These are phyloP conservation scores for Komagataella mondaviorum DNA, from an alignment of 805 yeast genomes.

Conservation along the genomic window DNA sequence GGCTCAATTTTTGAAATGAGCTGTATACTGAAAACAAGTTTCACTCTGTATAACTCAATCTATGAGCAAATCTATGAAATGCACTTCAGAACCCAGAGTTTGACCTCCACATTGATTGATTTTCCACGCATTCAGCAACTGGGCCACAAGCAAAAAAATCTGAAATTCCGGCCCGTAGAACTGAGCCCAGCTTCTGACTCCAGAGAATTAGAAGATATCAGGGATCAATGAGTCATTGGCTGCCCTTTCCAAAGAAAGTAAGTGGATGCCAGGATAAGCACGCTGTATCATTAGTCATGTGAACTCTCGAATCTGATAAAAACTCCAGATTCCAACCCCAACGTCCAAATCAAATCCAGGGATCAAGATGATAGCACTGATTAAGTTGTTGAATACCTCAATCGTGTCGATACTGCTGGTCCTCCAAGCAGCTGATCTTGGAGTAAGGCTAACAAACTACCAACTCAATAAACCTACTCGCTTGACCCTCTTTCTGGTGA, in stretches of 20 bases:
- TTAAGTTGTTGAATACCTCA: neutral
- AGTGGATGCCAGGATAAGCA: neutral
- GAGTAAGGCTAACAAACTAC: neutral
- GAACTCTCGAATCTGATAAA: neutral
- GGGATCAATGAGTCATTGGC: neutral
- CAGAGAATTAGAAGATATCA: neutral
- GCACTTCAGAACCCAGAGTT: neutral
- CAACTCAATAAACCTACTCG: neutral
- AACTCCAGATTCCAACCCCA: neutral
- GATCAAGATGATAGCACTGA: neutral
- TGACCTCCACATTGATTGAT: neutral
- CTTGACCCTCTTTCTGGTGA: neutral
- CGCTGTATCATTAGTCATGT: neutral
- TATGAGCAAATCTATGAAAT: neutral
- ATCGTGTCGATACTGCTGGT: neutral
- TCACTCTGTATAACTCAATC: neutral
- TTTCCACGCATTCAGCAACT: neutral
- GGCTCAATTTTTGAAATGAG: neutral
- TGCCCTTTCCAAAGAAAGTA: neutral
- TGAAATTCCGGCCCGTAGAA: neutral
- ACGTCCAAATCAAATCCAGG: no score
- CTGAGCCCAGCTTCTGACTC: neutral
- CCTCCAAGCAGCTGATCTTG: neutral
- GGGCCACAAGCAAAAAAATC: neutral
- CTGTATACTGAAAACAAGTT: neutral